Evolutionary conservation across 495 filamentous ascomycete genomes (phyloP).

Genomic region (Darksidea phi): DNA sequence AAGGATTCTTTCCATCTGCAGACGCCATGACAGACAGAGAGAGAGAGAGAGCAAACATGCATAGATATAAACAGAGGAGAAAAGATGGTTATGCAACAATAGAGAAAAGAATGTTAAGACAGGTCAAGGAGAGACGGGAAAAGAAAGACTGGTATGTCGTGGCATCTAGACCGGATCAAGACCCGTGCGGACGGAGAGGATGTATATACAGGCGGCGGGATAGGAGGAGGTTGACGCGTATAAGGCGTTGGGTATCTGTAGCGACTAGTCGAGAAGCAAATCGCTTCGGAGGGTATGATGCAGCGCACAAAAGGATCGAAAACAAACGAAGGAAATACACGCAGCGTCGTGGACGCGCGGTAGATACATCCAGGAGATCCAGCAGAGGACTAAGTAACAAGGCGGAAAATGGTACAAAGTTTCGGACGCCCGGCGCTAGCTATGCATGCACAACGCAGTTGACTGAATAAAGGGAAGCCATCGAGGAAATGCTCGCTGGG

Average conservation of each 20-base stretch:
- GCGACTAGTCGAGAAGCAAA: constrained; percentile 31
- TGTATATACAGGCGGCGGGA: neutral
- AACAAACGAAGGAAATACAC: neutral
- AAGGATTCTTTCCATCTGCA: constrained; percentile 6
- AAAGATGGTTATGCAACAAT: neutral
- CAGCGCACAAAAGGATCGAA: neutral
- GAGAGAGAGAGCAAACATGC: constrained; percentile 3
- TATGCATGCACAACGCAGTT: constrained; percentile 30
- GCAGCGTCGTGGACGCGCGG: constrained; percentile 1
- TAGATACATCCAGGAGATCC: neutral
- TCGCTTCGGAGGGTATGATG: constrained; percentile 2
- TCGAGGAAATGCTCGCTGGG: constrained; percentile 1
- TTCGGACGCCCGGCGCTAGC: constrained; percentile 33
- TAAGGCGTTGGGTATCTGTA: constrained; percentile 36
- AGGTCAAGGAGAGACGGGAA: constrained; percentile 3
- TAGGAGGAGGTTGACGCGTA: neutral
- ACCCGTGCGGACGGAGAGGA: neutral
- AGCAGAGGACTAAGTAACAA: neutral
- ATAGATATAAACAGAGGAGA: neutral
- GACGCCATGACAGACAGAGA: constrained; percentile 3
- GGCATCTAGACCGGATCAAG: neutral
- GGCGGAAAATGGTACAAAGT: neutral
- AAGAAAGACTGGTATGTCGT: neutral
- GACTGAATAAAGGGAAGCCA: constrained; percentile 4
- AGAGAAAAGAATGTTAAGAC: constrained; percentile 3